Conservation (phyloP, 2,329 filamentous ascomycete genomes). For the Ceratocystis ficicola region DNA sequence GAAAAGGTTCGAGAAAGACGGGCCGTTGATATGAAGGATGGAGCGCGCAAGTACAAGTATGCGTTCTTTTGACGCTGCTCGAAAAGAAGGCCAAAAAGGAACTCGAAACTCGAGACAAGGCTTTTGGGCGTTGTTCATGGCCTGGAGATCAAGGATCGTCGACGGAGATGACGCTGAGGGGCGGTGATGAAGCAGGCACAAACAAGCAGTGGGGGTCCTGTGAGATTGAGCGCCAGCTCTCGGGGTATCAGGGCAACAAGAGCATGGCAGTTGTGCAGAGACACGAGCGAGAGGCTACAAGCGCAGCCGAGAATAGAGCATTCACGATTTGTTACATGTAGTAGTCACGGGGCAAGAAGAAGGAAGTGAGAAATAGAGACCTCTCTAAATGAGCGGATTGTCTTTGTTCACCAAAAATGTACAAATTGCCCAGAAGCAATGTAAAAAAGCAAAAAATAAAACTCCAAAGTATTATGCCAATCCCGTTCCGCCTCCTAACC, state of each 20-base stretch:
- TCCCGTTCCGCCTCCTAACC: background rate
- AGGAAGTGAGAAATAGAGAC: too few species aligned
- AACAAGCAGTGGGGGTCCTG: background rate
- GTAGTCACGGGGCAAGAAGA: too few species aligned
- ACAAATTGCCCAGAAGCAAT: background rate
- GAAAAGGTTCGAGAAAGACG: background rate
- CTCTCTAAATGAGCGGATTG: too few species aligned
- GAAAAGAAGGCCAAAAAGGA: too few species aligned
- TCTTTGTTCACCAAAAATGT: background rate
- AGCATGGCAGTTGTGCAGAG: too few species aligned
- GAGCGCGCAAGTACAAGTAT: background rate
- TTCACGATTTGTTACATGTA: too few species aligned
- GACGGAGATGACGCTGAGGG: background rate
- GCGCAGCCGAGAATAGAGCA: too few species aligned
- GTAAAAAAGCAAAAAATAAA: conserved; percentile 14
- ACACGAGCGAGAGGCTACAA: too few species aligned
- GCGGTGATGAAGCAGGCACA: conserved; percentile 4
- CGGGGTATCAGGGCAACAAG: too few species aligned
- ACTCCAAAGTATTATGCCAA: conserved; percentile 9
- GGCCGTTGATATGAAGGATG: background rate
- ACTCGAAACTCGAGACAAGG: background rate
- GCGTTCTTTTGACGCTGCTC: background rate
- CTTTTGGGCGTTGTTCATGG: background rate
- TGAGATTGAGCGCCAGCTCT: too few species aligned
- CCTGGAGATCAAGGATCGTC: background rate